Evolutionary conservation across 2,329 filamentous ascomycete species (phyloP).

Genomic region (Colletotrichum tamarilloi): DNA sequence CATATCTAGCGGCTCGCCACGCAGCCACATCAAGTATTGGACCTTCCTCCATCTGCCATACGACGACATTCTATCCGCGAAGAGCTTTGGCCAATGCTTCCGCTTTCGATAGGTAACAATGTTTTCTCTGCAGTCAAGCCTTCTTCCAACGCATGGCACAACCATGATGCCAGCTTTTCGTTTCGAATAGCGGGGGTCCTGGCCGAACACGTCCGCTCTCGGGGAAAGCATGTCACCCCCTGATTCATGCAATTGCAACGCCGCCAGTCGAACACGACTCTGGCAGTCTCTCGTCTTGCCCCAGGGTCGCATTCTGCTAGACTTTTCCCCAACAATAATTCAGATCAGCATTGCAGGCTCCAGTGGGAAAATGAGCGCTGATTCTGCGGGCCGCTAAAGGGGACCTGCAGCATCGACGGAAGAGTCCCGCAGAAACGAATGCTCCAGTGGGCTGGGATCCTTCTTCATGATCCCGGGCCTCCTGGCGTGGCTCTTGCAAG

Average conservation of each 20-base stretch:
- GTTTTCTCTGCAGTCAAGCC: background rate
- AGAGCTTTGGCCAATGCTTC: slow-evolving; percentile 19
- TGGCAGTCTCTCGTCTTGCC: background rate
- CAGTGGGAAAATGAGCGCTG: slow-evolving; percentile 15
- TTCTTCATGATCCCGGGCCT: background rate
- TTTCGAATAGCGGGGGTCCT: slow-evolving; percentile 25
- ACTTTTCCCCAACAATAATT: slow-evolving; percentile 1
- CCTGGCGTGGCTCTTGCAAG: slow-evolving; percentile 12
- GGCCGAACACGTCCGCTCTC: slow-evolving; percentile 16
- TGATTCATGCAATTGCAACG: slow-evolving; percentile 34
- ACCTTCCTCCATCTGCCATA: slow-evolving; percentile 6
- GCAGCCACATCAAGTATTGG: slow-evolving; percentile 1
- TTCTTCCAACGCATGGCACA: slow-evolving; percentile 17
- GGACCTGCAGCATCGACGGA: slow-evolving; percentile 15
- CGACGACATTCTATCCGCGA: background rate
- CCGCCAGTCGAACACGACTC: slow-evolving; percentile 9
- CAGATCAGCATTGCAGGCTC: slow-evolving; percentile 16
- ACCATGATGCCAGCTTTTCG: slow-evolving; percentile 28
- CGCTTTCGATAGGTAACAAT: slow-evolving; percentile 14
- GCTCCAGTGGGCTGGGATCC: background rate
- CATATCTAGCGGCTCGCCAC: slow-evolving; percentile 23
- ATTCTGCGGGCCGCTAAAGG: slow-evolving; percentile 4
- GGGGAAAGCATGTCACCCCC: slow-evolving; percentile 7
- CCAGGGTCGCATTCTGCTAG: background rate
- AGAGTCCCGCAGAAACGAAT: slow-evolving; percentile 20